A percentile compares a stretch with the other conserved stretches of the same genome.
Conservation (phyloP, 257 asterid genomes). For the Rhazya stricta region DNA sequence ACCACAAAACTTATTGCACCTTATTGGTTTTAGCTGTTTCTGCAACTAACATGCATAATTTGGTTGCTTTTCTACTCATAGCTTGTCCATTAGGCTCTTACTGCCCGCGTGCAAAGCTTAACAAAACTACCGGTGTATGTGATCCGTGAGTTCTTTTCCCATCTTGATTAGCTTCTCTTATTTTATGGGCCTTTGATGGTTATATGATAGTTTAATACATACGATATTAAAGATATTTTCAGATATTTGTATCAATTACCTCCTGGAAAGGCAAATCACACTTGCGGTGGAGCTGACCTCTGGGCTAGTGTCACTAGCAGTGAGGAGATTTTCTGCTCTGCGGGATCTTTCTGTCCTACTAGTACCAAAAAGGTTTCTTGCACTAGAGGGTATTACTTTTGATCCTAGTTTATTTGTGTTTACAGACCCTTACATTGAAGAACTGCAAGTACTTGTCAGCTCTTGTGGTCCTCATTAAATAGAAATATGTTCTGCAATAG, state of each 20-base stretch:
- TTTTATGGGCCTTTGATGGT: conserved; percentile 16
- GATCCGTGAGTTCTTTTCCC: conserved; percentile 74
- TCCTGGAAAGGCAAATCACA: conserved; percentile 71
- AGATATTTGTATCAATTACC: conserved; percentile 84
- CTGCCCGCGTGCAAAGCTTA: conserved; percentile 68
- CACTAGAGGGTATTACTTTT: conserved; percentile 53
- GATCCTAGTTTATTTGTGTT: conserved; percentile 13
- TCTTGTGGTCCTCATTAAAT: not conserved
- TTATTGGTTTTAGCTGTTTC: not conserved
- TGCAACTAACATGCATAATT: conserved; percentile 11
- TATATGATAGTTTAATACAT: conserved; percentile 32
- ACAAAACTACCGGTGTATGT: conserved; percentile 63
- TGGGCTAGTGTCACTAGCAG: conserved; percentile 78
- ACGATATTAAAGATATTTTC: conserved; percentile 35
- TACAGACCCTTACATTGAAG: not conserved
- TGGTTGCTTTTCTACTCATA: conserved; percentile 28
- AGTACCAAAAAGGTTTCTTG: conserved; percentile 60
- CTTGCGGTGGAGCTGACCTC: conserved; percentile 89
- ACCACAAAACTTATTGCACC: not conserved
- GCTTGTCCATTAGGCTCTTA: conserved; percentile 96
- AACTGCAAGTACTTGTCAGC: not conserved
- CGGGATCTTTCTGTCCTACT: conserved; percentile 90
- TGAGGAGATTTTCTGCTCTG: conserved; percentile 76
- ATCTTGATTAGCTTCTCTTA: conserved; percentile 20
- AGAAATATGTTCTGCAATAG: not conserved